Percentiles rank a stretch among this genome's conserved stretches.
phyloP scores from a whole-genome alignment of 208 protist species.

The Leishmania guyanensis region DNA sequence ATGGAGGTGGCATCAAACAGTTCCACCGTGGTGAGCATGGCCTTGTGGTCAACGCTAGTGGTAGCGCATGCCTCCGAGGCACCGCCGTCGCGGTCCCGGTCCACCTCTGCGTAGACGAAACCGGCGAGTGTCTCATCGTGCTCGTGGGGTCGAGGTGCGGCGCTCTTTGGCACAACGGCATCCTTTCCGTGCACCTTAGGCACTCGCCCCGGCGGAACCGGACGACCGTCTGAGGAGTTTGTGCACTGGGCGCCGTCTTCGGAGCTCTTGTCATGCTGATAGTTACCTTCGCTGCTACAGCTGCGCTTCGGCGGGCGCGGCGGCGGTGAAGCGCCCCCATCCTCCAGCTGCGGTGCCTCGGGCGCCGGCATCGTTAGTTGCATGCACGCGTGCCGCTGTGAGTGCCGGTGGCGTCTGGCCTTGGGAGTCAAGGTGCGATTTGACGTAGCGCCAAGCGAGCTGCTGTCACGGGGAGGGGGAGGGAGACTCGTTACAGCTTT shows the following conservation, averaged over 20 bases:
- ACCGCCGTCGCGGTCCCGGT: not conserved
- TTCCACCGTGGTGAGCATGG: slow-evolving; percentile 8
- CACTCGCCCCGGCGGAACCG: not conserved
- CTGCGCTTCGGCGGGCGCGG: slow-evolving; percentile 21
- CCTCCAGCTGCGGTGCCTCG: not conserved
- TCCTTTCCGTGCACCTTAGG: not conserved
- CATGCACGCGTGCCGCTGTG: not conserved
- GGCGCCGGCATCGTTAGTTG: not conserved
- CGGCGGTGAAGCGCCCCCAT: slow-evolving; percentile 23
- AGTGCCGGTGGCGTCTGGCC: not conserved
- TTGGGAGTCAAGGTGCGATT: not conserved
- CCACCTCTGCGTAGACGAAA: not conserved
- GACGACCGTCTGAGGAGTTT: not conserved
- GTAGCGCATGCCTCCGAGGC: not conserved
- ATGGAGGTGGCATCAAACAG: slow-evolving; percentile 21
- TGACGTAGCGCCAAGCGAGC: not conserved
- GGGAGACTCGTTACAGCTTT: not conserved
- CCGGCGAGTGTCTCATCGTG: not conserved
- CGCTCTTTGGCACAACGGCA: not conserved
- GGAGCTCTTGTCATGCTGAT: not conserved
- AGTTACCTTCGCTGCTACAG: not conserved
- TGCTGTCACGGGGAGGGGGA: not conserved
- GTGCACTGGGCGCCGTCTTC: not conserved
- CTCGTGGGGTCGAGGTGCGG: not conserved
- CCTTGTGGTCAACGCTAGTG: not conserved